Conservation (phyloP, 164 flowering plant genomes). For the Kalanchoe fedtschenkoi region DNA sequence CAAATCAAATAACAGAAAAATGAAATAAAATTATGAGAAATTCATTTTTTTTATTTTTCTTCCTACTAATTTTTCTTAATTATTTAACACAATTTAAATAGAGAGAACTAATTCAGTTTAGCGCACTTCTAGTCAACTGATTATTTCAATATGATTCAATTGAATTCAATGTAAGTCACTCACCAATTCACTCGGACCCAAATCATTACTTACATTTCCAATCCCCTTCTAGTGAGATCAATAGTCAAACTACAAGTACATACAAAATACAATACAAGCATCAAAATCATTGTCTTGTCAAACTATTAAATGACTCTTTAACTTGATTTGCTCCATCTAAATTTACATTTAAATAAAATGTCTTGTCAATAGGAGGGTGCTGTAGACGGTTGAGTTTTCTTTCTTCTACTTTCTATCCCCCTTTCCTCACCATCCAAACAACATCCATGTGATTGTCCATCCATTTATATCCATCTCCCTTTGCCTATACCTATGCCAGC, state of each 20-base stretch:
- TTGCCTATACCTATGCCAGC: constrained; percentile 1
- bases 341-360: background rate
- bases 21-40: no score
- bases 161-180: no score
- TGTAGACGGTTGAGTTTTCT: constrained; percentile 5
- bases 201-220: background rate
- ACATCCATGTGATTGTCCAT: constrained; percentile 6
- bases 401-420: constrained; percentile 1
- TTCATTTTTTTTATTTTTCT: no score
- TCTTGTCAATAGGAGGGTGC: constrained; percentile 2
- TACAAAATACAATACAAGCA: background rate
- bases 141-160: no score
- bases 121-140: no score
- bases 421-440: constrained; percentile 2
- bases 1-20: no score
- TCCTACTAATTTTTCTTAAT: no score
- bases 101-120: no score
- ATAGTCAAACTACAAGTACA: background rate
- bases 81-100: no score
- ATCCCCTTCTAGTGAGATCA: background rate
- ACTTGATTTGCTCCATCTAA: background rate
- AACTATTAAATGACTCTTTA: constrained; percentile 1
- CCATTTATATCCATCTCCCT: constrained; percentile 3
- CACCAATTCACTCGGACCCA: no score
- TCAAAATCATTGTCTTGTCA: constrained; percentile 1